A percentile compares a stretch with the other conserved stretches of the same genome.
Conservation (phyloP, 768 basidiomycete species). For the Serendipita sp. region DNA sequence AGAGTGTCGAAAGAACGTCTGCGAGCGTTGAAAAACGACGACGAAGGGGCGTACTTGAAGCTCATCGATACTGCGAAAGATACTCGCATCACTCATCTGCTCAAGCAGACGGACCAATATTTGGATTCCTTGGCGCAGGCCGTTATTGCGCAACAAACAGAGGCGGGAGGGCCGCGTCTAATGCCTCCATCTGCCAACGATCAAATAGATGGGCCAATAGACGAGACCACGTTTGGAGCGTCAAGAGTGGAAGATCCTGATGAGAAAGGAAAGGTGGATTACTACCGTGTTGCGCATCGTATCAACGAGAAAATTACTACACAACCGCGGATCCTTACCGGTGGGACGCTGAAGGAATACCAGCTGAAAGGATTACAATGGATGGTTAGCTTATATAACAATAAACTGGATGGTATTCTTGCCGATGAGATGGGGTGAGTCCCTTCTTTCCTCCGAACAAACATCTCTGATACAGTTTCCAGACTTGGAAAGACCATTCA, state of each 20-base stretch:
- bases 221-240: constrained; percentile 84
- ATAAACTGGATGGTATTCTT: constrained; percentile 83
- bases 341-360: constrained; percentile 87
- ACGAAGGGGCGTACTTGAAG: constrained; percentile 99
- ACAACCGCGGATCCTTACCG: constrained; percentile 60
- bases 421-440: constrained; percentile 77
- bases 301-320: constrained; percentile 69
- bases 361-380: constrained; percentile 91
- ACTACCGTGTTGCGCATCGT: constrained; percentile 88
- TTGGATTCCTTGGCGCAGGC: constrained; percentile 91
- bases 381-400: constrained; percentile 98
- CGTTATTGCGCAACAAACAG: constrained; percentile 81
- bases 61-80: constrained; percentile 98
- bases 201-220: constrained; percentile 39
- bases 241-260: constrained; percentile 44
- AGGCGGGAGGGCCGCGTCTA: constrained; percentile 19
- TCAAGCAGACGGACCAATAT: constrained; percentile 86
- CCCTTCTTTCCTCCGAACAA: background rate
- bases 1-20: constrained; percentile 93
- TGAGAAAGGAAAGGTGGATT: constrained; percentile 69
- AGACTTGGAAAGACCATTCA: constrained; percentile 90
- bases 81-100: constrained; percentile 90
- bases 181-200: constrained; percentile 16
- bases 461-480: background rate
- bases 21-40: constrained; percentile 90